Base-by-base conservation (phyloP, 2,329 filamentous ascomycete species). In the Hypoxylon sp. region DNA sequence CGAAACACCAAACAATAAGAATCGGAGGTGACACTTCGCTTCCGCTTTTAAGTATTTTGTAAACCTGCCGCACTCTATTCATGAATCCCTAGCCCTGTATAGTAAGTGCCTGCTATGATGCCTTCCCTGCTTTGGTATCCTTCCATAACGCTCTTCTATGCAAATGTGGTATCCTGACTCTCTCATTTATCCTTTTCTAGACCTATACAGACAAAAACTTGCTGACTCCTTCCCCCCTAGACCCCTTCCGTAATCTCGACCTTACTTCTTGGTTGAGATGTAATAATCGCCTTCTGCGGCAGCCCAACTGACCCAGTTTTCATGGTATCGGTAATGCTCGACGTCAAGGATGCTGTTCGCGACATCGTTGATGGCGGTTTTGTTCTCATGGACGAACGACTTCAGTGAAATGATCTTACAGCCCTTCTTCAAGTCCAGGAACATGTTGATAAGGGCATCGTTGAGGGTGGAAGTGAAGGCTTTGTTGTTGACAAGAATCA, bases 401-500 rank as follows among this genome's bases (percentile, higher is more conserved):
- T 96, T 97, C 65, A 99, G 86, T 56, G 93, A 97, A 45, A 98
- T 91, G 62, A 99, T 92, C 79, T 92, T 91, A 80, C 92, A 94
- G 2, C 95, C 95, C 60, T 92, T 87, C 80, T 98, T 98, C 69
- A 98, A 84, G 76, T 99, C 96, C 66, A 99, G 83, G 76, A 99
- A 98, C 83, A 97, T 93, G 74, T 93, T 89, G 72, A 95, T 89
- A 49, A 99, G 84, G 68, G 89, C 88, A 76, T 93, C 91, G 80
- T 98, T 99, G 60, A 98, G 87, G 73, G 91, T 86, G 13, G 94
- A 91, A 5, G 91, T 94, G 80, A 99, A 99, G 2, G 94, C 96
- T 80, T 98, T 94, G 81, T 99, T 99, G 83, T 99, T 99, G 74
- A 98, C 95, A 25, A 99, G 87, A 17, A 99, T 89, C n/a, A 98